Base-by-base conservation (phyloP, 176 grass and related monocot genomes). In the Areca catechu region DNA sequence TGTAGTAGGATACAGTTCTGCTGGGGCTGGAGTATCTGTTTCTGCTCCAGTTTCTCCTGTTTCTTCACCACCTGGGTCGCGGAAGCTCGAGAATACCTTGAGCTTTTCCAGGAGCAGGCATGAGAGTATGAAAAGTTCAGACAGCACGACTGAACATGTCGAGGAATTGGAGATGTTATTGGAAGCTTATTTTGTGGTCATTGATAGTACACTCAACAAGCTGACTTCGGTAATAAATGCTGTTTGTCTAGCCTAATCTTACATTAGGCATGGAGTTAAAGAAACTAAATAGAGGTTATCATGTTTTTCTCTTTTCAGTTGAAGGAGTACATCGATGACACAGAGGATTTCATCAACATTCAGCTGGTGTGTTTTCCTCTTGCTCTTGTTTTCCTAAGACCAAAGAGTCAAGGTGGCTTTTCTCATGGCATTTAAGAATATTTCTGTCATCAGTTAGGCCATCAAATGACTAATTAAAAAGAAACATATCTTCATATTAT, bases 261-360 rank as follows among this genome's bases (percentile, higher is more conserved):
- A 7, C 27, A 58, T 10, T 34, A 27, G 20, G n/a, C 7, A 60
- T 47, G 25, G 9, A 67, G 58, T 75, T 20, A 67, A 21, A 75
- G 3, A 9, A 49, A 65, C 34, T 81, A 16, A 65, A 24, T 7
- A 25, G 4, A 29, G 59, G 17, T 22, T 56, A 20, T 29, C 19
- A 16, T 77, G 48, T 27, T 51, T n/a, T 51, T n/a, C 51, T 25
- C 29, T 81, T 77, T 73, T 56, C 84, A 95, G 92, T 70, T 97
- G 12, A 97, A 97, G 74, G 86, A 97, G 62, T 97, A 97, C 63
- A 97, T 97, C 80, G 92, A 97, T 84, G 92, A 97, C 67, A 97
- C 83, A 56, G 86, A 97, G 69, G 92, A 91, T 68, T 88, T 97
- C 69, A 91, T 97, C 71, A 97, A 91, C 61, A 97, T 97, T 49